These are phyloP conservation scores for Tolypocladium cylindrosporum DNA, from an alignment of 2,329 filamentous ascomycete species.

Conservation along the genomic window DNA sequence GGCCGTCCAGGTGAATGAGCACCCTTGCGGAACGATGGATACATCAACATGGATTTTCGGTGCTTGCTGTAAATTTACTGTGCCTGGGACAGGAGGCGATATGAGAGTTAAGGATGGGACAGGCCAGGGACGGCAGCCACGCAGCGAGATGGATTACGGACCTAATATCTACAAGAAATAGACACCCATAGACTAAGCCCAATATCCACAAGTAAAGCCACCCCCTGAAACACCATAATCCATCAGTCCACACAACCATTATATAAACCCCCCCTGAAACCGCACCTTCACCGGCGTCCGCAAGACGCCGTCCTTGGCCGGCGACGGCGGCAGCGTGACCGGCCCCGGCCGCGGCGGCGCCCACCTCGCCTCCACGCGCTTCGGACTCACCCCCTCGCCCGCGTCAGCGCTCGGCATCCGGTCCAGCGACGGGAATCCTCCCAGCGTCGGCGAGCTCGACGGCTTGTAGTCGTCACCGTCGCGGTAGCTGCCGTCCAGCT, in stretches of 20 bases:
- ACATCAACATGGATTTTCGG: no score
- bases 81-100: no score
- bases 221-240: not conserved
- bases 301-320: not conserved
- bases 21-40: not conserved
- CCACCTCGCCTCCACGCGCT: constrained; percentile 19
- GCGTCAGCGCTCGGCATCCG: constrained; percentile 5
- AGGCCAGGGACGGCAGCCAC: not conserved
- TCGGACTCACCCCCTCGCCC: constrained; percentile 3
- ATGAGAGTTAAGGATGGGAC: no score
- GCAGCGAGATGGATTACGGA: not conserved
- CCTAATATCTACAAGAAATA: not conserved
- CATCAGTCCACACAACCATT: not conserved
- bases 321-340: constrained; percentile 16
- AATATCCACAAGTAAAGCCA: not conserved
- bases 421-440: constrained; percentile 4
- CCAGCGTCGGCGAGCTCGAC: not conserved
- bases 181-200: not conserved
- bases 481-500: constrained; percentile 1
- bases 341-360: constrained; percentile 21
- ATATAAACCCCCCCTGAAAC: not conserved
- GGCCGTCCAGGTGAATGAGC: not conserved
- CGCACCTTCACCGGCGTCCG: not conserved
- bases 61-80: no score
- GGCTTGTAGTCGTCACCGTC: not conserved